Base-by-base conservation (phyloP, 768 basidiomycete genomes). In the Leccinum rimulosum region DNA sequence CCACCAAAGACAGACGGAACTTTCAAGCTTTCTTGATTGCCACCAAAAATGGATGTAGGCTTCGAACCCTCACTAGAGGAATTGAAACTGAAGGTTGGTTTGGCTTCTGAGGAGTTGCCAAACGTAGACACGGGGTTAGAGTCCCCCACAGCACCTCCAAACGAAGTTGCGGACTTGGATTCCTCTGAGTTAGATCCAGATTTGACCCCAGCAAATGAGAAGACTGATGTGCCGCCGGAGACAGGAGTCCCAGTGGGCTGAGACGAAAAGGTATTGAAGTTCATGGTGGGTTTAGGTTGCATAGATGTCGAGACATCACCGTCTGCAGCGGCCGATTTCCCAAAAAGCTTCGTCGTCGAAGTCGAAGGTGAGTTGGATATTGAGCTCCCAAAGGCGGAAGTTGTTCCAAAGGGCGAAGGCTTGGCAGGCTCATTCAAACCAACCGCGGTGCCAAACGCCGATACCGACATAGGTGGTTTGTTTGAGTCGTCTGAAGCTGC, bases 391-490 rank as follows among this genome's bases (percentile, higher is more conserved):
- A 74, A 73, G 28, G 57, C 35, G 54, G 69, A 56, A 14, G 47
- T 19, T 36, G 52, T 25, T 57, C 51, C 67, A 28, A 59, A 64
- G 11, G 67, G 38, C 7, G 67, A 63, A 57, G 71, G 49, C 50
- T 72, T 76, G 35, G 66, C 47, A 11, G 63, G 55, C 19, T 64
- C 56, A 22, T 72, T 69, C 4, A 64, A 61, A 14, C 67, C 63
- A 50, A 65, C 22, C 3, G 52, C 22, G 25, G 47, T 7, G 14
- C 63, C 65, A 48, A 68, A 64, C 22, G 43, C 53, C 10, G 65
- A 59, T 6, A 71, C 66, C 4, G 73, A 66, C 7, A 65, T 38
- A 27, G 66, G 55, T 7, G 74, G 58, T 49, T 68, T 72, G 56
- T 72, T 69, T 30, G 60, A 47, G 50, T 62, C 70, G 68, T 59